Evolutionary conservation across 805 yeast species (phyloP).

Genomic region (Yarrowia sp.): DNA sequence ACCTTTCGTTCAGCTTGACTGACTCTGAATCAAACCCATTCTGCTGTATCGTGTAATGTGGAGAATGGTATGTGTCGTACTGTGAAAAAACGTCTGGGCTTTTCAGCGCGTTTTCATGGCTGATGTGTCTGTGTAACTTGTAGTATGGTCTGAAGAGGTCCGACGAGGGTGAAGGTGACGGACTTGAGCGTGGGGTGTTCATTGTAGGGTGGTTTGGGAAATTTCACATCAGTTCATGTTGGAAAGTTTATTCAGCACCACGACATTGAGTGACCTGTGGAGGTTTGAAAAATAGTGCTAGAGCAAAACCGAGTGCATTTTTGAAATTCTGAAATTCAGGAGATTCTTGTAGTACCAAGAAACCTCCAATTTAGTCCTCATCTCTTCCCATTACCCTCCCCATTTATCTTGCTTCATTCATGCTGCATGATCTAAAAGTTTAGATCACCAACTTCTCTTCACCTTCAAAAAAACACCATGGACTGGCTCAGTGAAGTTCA

Average conservation of each 20-base stretch:
- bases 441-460: neutral
- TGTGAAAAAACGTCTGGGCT: neutral
- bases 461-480: neutral
- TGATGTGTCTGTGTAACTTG: constrained; percentile 32
- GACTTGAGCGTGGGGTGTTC: neutral
- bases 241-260: no score
- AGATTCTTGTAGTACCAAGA: no score
- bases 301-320: no score
- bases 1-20: neutral
- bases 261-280: no score
- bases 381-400: no score
- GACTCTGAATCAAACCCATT: neutral
- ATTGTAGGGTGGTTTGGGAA: neutral
- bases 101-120: constrained; percentile 28
- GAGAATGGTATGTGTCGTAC: neutral
- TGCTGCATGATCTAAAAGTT: neutral
- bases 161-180: constrained; percentile 14
- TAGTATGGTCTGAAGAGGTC: constrained; percentile 35
- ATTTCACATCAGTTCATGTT: neutral
- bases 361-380: neutral
- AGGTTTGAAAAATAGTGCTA: no score
- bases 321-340: no score
- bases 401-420: no score
- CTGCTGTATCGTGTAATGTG: constrained; percentile 25
- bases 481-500: constrained; percentile 20